Conservation (phyloP, 768 basidiomycete genomes). For the Podaxis rugospora region DNA sequence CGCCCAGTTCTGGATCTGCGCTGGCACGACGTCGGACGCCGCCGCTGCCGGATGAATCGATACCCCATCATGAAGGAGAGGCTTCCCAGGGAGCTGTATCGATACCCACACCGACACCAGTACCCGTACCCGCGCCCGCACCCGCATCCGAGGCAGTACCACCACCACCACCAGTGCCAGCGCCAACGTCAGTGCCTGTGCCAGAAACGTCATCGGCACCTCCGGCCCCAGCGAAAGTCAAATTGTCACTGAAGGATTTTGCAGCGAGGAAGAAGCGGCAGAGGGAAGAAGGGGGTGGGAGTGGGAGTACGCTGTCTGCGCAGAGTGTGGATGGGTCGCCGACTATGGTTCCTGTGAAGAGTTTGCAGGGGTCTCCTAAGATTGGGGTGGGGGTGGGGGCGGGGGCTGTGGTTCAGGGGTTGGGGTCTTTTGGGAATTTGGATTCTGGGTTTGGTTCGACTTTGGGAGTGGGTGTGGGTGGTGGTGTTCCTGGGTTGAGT, state of each 20-base stretch:
- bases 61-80: not conserved
- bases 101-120: not conserved
- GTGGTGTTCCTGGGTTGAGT: not conserved
- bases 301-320: not conserved
- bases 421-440: not conserved
- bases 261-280: conserved; percentile 50
- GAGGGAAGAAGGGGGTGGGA: conserved; percentile 35
- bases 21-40: too few relatives aligned
- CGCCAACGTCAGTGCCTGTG: not conserved
- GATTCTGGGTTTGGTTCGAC: not conserved
- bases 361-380: conserved; percentile 4
- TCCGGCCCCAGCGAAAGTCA: conserved; percentile 34
- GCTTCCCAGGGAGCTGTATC: not conserved
- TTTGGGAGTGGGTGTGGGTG: not conserved
- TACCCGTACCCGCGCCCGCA: not conserved
- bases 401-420: too few relatives aligned
- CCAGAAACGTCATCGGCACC: not conserved
- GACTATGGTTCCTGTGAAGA: not conserved
- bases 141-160: not conserved
- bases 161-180: not conserved
- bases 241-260: conserved; percentile 58
- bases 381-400: not conserved
- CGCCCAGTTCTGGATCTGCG: not conserved
- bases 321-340: conserved; percentile 12
- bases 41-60: not conserved